Conservation (phyloP, 768 basidiomycete genomes). For the Rickenella mellea region DNA sequence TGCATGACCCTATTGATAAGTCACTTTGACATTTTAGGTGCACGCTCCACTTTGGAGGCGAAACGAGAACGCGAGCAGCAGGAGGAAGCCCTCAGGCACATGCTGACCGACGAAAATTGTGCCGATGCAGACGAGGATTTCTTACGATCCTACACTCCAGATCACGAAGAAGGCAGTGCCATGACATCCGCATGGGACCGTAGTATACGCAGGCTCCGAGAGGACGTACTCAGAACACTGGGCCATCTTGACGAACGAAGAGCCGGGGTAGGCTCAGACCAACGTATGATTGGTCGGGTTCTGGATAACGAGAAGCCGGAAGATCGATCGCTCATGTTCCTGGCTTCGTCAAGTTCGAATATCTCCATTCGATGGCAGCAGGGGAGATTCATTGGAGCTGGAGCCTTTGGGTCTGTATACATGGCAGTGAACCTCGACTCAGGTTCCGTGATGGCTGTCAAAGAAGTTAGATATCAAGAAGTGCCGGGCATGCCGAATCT, state of each 20-base stretch:
- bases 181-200: constrained; percentile 36
- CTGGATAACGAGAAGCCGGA: constrained; percentile 90
- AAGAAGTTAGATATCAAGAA: constrained; percentile 97
- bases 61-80: constrained; percentile 83
- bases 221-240: constrained; percentile 51
- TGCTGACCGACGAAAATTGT: constrained; percentile 32
- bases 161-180: constrained; percentile 22
- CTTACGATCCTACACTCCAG: constrained; percentile 27
- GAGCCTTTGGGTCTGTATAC: constrained; percentile 99
- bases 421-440: constrained; percentile 94
- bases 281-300: constrained; percentile 80
- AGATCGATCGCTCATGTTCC: constrained; percentile 86
- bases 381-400: constrained; percentile 95
- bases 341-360: constrained; percentile 92
- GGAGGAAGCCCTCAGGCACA: constrained; percentile 49
- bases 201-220: constrained; percentile 69
- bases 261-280: constrained; percentile 50
- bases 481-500: constrained; percentile 79
- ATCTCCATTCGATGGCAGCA: constrained; percentile 98
- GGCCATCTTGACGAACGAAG: constrained; percentile 59
- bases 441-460: constrained; percentile 96
- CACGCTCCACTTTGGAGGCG: constrained; percentile 79
- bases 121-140: constrained; percentile 43
- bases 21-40: constrained; percentile 97
- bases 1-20: constrained; percentile 96